Percentiles rank a stretch among this genome's conserved stretches.
Evolutionary conservation across 108 stramenopile species (phyloP).

Genomic region (Skeletonema costatum): DNA sequence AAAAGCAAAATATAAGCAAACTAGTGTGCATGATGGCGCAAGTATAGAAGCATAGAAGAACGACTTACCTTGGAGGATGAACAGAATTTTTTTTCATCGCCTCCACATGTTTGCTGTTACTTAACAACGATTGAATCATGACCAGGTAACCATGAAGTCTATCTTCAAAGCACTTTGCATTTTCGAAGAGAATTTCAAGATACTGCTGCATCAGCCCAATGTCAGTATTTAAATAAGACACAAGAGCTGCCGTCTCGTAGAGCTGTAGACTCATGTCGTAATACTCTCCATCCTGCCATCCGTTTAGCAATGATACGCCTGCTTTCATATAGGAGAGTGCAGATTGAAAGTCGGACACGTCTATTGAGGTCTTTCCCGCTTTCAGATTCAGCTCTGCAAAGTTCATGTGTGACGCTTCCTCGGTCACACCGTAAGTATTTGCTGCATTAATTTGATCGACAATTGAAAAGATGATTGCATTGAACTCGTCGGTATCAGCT

Average conservation of each 20-base stretch:
- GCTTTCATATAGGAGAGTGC: slow-evolving; percentile 6
- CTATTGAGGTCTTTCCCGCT: slow-evolving; percentile 3
- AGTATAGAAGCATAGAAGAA: not conserved
- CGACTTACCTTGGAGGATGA: not conserved
- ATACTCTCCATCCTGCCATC: not conserved
- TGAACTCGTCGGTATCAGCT: not conserved
- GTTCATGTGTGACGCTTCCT: not conserved
- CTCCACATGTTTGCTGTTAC: not conserved
- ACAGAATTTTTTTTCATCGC: slow-evolving; percentile 4
- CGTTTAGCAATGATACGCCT: slow-evolving; percentile 13
- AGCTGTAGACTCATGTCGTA: slow-evolving; percentile 11
- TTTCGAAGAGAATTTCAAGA: slow-evolving; percentile 2
- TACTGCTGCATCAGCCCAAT: not conserved
- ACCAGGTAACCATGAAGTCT: slow-evolving; percentile 4
- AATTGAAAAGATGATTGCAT: not conserved
- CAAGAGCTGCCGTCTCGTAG: slow-evolving; percentile 3
- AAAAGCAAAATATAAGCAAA: not conserved
- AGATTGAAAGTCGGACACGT: not conserved
- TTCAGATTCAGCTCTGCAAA: slow-evolving; percentile 20
- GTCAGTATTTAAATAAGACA: not conserved
- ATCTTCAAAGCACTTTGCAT: slow-evolving; percentile 10
- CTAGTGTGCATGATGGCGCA: not conserved
- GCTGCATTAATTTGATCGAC: slow-evolving; percentile 25
- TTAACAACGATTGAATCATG: slow-evolving; percentile 1
- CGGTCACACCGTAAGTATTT: not conserved